Base-by-base conservation (phyloP, 2,329 filamentous ascomycete species). In the Pseudohalonectria lignicola region DNA sequence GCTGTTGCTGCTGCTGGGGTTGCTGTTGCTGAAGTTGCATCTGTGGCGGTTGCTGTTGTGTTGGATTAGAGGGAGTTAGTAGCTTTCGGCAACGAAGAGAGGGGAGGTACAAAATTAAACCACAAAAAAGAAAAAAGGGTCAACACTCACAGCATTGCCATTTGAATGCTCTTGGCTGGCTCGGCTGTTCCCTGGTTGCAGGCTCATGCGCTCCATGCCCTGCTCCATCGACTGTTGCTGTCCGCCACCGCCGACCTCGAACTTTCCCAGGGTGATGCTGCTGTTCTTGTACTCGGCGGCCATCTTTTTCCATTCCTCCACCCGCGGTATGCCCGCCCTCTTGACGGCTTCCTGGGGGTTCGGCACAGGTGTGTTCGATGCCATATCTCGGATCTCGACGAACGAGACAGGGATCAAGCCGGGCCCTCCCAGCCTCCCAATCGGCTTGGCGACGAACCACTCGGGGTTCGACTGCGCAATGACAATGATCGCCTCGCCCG, bases 271-370 rank as follows among this genome's bases (percentile, higher is more conserved):
- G 1, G 88, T 90, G 55, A 98, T 96, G 62, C 92, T 96, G 58
- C 88, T 94, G 57, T 96, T 95, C 68, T 98, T 98, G 64, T 98
- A 98, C 46, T 95, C 90, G 40, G 90, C 90, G 1, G 92, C 88
- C 86, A 95, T 95, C 64, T 93, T 94, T 68, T 98, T 98, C 92
- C 92, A 98, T 53, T 98, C 92, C 55, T 98, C 92, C 4, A 98
- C 92, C 52, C 81, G 82, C 11, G 92, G 92, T 7, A 98, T 88
- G 16, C 90, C 88, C 2, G 92, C 92, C 49, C 81, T 79, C 50
- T 78, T 76, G 40, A 98, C 86, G 1, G 92, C 90, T 21, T 88
- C 88, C 19, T 84, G 70, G 0, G 90, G 78, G 57, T 96, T 86
- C 15, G 74, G 60, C 1, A 95, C 86, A 1, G 88, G 74, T 48